A percentile compares a stretch with the other conserved stretches of the same genome.
phyloP scores from a whole-genome alignment of 352 stramenopile species.

The Phytophthora lateralis region DNA sequence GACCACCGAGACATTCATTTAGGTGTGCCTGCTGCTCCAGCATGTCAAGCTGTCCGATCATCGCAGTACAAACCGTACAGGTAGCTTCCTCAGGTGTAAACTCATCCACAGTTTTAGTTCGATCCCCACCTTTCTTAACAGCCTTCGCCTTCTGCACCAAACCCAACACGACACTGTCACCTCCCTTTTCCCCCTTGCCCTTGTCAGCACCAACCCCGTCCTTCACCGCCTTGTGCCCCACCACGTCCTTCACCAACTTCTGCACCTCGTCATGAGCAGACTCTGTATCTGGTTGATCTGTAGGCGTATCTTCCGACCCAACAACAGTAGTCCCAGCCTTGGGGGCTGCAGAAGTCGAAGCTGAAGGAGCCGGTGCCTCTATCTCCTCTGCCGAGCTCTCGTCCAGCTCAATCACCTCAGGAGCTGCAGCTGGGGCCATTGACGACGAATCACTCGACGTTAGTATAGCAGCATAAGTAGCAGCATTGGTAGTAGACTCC shows the following conservation, averaged over 20 bases:
- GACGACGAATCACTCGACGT: constrained; percentile 15
- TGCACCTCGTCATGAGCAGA: constrained; percentile 13
- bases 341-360: neutral
- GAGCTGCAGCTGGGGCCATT: constrained; percentile 5
- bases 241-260: neutral
- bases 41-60: constrained; percentile 43
- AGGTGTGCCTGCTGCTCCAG: constrained; percentile 41
- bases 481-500: neutral
- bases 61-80: constrained; percentile 29
- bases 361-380: neutral
- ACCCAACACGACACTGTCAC: neutral
- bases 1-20: constrained; percentile 42
- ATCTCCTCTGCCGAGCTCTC: constrained; percentile 10
- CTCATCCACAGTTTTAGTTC: constrained; percentile 8
- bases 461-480: constrained; percentile 9
- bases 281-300: constrained; percentile 28
- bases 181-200: neutral
- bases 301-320: constrained; percentile 1
- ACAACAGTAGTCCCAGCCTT: neutral
- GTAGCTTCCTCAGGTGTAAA: constrained; percentile 22
- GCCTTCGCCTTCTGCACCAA: neutral
- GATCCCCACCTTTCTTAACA: neutral
- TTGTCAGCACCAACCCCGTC: neutral
- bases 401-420: constrained; percentile 23
- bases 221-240: neutral